Evolutionary conservation across 2,329 filamentous ascomycete species (phyloP), one percentile per base, ranked within the genome.

Genomic region (Boeremia lycopersici): DNA sequence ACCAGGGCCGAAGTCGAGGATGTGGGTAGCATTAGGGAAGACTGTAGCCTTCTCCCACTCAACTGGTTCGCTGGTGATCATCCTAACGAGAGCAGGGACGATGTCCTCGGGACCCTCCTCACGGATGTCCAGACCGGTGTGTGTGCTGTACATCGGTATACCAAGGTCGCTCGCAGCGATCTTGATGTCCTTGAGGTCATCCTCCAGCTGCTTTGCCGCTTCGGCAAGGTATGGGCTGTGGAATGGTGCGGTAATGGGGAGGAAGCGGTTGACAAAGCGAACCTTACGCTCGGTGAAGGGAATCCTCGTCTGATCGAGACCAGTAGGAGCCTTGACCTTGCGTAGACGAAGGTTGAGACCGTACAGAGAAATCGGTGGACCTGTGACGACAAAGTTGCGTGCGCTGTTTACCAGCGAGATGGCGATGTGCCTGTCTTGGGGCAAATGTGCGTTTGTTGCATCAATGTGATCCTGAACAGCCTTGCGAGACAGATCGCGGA

Each of bases 321-420:
- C 95, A n/a, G 95, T 98, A 4, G 95, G 89, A 1, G 95, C 93
- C 82, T 97, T 99, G 74, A 96, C 91, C 79, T 98, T 99, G 69
- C 96, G 89, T 49, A 99, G 82, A 73, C 96, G 92, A 42, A 96
- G 81, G 75, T 99, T 99, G 35, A 99, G 84, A 84, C 95, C 96
- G 72, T 97, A 97, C 10, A 99, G 82, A 1, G 96, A 98, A 63
- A 96, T 92, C 2, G 96, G 95, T 50, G 95, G 95, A 48, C 95
- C 95, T 36, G 95, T 96, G 12, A 99, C 92, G 43, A 99, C 96
- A 71, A 98, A 89, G 76, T 98, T 99, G 55, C 95, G 89, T 12
- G 93, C 92, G 78, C 93, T 98, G 82, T 99, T 99, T 74, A 97
- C 86, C 51, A 99, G 84, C 0, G 96, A 98, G 67, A 99, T 93